These are phyloP conservation scores for Boletus vinaceobasis DNA, from an alignment of 768 basidiomycete species.

Conservation along the genomic window DNA sequence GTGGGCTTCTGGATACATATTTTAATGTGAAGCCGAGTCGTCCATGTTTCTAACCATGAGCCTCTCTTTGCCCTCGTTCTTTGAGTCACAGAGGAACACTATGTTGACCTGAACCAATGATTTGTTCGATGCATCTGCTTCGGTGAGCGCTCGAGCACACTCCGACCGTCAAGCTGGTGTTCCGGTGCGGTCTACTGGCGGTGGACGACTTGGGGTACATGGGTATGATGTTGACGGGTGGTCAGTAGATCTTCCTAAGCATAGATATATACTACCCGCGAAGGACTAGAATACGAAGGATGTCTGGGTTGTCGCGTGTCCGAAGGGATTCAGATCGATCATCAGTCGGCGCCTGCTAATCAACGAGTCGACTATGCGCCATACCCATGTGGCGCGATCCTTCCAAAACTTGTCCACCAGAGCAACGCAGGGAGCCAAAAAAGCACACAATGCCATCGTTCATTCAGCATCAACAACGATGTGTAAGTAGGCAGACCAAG, in stretches of 20 bases:
- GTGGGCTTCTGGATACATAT: slow-evolving; percentile 2
- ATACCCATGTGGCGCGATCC: background rate
- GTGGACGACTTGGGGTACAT: too few relatives aligned
- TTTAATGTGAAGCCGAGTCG: background rate
- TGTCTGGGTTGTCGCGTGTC: too few relatives aligned
- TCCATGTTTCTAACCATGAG: background rate
- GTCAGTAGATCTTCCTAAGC: too few relatives aligned
- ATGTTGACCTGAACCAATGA: too few relatives aligned
- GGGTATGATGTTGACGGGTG: too few relatives aligned
- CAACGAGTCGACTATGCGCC: background rate
- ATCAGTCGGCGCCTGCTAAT: background rate
- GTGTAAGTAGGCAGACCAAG: background rate
- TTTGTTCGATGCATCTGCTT: too few relatives aligned
- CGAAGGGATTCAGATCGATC: background rate
- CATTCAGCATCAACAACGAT: background rate
- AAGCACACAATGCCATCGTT: background rate
- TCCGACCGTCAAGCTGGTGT: too few relatives aligned
- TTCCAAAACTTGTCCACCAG: background rate
- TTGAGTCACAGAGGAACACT: background rate
- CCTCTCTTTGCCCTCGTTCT: background rate
- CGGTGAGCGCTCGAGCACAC: too few relatives aligned
- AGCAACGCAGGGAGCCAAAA: background rate
- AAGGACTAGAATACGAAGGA: too few relatives aligned
- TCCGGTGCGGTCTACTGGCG: too few relatives aligned
- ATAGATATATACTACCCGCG: too few relatives aligned